phyloP scores from a whole-genome alignment of 352 stramenopile genomes.

The Pythium diclinum region DNA sequence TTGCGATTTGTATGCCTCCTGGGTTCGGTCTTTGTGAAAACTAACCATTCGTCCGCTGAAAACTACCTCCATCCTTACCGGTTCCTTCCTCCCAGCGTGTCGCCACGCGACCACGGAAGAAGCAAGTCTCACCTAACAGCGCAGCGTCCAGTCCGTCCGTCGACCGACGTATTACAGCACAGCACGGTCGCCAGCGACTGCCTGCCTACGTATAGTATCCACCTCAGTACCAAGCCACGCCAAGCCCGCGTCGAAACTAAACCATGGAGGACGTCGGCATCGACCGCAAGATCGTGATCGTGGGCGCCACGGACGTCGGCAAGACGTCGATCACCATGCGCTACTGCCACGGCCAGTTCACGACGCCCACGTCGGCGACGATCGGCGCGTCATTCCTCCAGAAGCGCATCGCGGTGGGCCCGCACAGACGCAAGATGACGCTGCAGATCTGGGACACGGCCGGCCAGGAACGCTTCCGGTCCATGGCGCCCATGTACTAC shows the following conservation, averaged over 20 bases:
- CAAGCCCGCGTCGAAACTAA: not conserved
- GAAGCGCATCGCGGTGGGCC: constrained; percentile 75
- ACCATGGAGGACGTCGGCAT: constrained; percentile 83
- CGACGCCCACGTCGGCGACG: constrained; percentile 78
- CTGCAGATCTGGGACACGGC: constrained; percentile 88
- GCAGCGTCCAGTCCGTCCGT: no score
- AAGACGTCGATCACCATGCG: constrained; percentile 89
- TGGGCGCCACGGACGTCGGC: constrained; percentile 85
- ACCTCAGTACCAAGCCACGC: not conserved
- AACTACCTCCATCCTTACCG: not conserved
- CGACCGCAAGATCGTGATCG: constrained; percentile 88
- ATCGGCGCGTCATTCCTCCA: constrained; percentile 87
- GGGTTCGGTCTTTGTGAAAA: not conserved
- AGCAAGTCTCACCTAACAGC: not conserved
- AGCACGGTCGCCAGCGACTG: not conserved
- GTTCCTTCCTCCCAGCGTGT: not conserved
- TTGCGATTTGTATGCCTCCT: not conserved
- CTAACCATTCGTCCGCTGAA: not conserved
- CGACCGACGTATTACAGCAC: not conserved
- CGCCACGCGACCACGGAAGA: not conserved
- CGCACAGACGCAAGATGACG: constrained; percentile 73
- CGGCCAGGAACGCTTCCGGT: constrained; percentile 76
- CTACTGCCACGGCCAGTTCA: constrained; percentile 86
- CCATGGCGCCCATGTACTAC: constrained; percentile 91
- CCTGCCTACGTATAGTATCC: no score